Base-by-base conservation (phyloP, 768 basidiomycete genomes). In the Lactarius quietus region DNA sequence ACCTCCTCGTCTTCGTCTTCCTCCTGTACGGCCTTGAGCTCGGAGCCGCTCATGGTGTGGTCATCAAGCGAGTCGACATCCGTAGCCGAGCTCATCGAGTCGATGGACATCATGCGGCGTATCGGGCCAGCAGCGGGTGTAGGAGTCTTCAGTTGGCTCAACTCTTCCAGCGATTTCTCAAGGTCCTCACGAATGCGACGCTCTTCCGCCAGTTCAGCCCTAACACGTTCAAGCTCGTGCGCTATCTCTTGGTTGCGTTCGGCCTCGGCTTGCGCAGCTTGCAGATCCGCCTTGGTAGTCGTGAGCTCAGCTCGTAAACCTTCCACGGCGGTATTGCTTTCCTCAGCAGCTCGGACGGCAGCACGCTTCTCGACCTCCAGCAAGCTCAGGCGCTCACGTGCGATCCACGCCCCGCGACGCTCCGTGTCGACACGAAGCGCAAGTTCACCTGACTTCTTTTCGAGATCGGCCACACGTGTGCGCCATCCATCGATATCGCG, bases 401-500 rank as follows among this genome's bases (percentile, higher is more conserved):
- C 87, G 45, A 93, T 83, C 87, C 90, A 93, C 2, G 87, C 88
- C 63, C 95, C 93, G 60, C 87, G 82, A 29, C 90, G 82, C 76
- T 94, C 92, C n/a, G 78, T 80, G 53, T 93, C 91, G 17, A 93
- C 81, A 14, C 89, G 80, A 65, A 83, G 84, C 29, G 84, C 82
- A 57, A 96, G 83, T 41, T 86, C 77, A 48, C 80, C 78, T 28
- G 86, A 76, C 69, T 88, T 87, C 62, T 84, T 86, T 70, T 96
- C 92, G 70, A 92, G 80, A 71, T 90, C 88, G 17, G 79, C 80
- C 55, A 94, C 90, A 28, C 95, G 82, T 38, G 76, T 81, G 66
- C 90, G 82, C 93, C 94, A 96, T 0, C 89, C 90, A 69, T 93
- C 89, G 0, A 94, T 87, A 74, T 98, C 95, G 59, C 86, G 85